Conservation (phyloP, 2,329 filamentous ascomycete genomes). For the Aureobasidium leucospermi region DNA sequence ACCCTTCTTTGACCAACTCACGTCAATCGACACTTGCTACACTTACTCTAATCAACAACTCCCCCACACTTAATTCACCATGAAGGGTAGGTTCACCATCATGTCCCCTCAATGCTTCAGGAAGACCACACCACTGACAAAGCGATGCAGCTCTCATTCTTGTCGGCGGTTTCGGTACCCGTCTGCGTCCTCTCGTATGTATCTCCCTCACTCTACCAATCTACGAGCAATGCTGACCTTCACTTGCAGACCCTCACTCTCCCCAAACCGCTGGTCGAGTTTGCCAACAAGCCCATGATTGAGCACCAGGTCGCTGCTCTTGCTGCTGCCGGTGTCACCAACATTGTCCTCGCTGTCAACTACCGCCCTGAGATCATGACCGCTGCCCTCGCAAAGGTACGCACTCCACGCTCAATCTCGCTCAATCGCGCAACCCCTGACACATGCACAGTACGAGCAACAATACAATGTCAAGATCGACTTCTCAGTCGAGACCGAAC, state of each 20-base stretch:
- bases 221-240: not conserved
- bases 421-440: slow-evolving; percentile 10
- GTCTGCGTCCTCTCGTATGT: slow-evolving; percentile 83
- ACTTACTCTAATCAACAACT: slow-evolving; percentile 1
- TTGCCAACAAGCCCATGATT: slow-evolving; percentile 99
- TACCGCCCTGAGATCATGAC: slow-evolving; percentile 99
- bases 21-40: not conserved
- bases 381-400: slow-evolving; percentile 77
- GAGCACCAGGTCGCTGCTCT: slow-evolving; percentile 94
- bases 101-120: not conserved
- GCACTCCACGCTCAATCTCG: not conserved
- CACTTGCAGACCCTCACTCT: slow-evolving; percentile 77
- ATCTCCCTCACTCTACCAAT: not conserved
- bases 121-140: slow-evolving; percentile 17
- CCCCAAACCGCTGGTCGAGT: slow-evolving; percentile 95
- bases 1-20: not conserved
- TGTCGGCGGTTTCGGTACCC: slow-evolving; percentile 97
- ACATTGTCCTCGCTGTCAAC: slow-evolving; percentile 97
- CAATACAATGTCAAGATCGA: slow-evolving; percentile 91
- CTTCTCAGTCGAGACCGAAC: slow-evolving; percentile 94
- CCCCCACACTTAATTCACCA: slow-evolving; percentile 2
- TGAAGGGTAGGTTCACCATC: slow-evolving; percentile 11
- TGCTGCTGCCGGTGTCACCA: slow-evolving; percentile 86
- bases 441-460: slow-evolving; percentile 64
- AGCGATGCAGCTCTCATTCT: slow-evolving; percentile 79